Percentiles rank a stretch among this genome's conserved stretches.
Conservation (phyloP, 2,329 filamentous ascomycete genomes). For the Arthrobotrys megalospora region DNA sequence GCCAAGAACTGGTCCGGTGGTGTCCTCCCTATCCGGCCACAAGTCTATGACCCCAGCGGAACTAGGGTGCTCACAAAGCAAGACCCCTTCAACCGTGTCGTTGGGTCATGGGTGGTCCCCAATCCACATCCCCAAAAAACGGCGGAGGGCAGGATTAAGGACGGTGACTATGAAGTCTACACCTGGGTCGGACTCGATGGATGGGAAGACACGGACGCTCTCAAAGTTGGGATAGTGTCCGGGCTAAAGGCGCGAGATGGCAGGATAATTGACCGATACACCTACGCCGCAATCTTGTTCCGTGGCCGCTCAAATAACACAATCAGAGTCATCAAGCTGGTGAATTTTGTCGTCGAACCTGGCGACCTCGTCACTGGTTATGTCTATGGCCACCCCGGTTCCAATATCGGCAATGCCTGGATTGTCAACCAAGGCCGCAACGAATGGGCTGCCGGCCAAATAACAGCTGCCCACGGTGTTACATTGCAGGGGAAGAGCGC, state of each 20-base stretch:
- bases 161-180: neutral
- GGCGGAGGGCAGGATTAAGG: too few relatives aligned
- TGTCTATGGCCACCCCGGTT: neutral
- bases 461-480: neutral
- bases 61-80: neutral
- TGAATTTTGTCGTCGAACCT: neutral
- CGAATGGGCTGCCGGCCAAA: neutral
- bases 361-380: neutral
- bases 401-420: neutral
- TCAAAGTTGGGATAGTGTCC: neutral
- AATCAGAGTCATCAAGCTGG: neutral
- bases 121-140: neutral
- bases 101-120: neutral
- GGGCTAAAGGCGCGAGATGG: neutral
- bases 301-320: neutral
- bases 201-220: neutral
- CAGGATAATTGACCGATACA: neutral
- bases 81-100: neutral
- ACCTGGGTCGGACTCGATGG: constrained; percentile 1
- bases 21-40: neutral
- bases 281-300: neutral
- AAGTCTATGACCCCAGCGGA: neutral
- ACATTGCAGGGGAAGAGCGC: neutral
- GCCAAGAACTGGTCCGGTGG: constrained; percentile 1
- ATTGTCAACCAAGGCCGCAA: neutral